Evolutionary conservation across 371 early-diverging fungal genomes (phyloP).

Genomic region (Actinomucor elegans): DNA sequence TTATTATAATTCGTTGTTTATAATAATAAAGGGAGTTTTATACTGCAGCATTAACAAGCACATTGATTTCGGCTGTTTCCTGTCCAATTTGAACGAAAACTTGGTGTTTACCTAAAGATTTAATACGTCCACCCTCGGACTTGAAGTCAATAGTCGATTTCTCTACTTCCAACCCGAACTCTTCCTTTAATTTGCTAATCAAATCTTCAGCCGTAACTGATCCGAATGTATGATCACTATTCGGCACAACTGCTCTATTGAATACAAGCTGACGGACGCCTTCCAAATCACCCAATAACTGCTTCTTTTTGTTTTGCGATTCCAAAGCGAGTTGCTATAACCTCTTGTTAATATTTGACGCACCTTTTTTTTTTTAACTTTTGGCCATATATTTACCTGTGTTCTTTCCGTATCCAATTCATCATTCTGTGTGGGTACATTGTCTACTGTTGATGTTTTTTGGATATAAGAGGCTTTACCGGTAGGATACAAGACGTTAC

Average conservation of each 20-base stretch:
- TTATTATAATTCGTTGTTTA: background rate
- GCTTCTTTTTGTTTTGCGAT: constrained; percentile 17
- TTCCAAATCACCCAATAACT: constrained; percentile 23
- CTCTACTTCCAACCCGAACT: constrained; percentile 34
- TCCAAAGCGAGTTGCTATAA: constrained; percentile 1
- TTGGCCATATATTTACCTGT: background rate
- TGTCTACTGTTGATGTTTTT: constrained; percentile 8
- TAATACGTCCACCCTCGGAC: constrained; percentile 45
- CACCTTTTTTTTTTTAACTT: no score
- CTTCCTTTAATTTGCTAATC: constrained; percentile 36
- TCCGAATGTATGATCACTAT: constrained; percentile 45
- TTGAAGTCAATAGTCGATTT: constrained; percentile 40
- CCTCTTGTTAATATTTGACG: no score
- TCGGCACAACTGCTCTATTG: constrained; percentile 44
- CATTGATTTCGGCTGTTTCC: constrained; percentile 25
- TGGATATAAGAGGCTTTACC: constrained; percentile 43
- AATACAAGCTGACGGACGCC: constrained; percentile 28
- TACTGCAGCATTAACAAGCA: constrained; percentile 29
- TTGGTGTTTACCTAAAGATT: constrained; percentile 41
- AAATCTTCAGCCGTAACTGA: constrained; percentile 54
- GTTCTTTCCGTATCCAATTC: constrained; percentile 3
- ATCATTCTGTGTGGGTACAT: no score
- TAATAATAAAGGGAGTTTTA: constrained; percentile 6
- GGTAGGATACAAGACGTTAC: constrained; percentile 47
- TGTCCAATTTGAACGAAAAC: constrained; percentile 29